phyloP scores from a whole-genome alignment of 78 protist genomes.

The Polysphondylium violaceum region DNA sequence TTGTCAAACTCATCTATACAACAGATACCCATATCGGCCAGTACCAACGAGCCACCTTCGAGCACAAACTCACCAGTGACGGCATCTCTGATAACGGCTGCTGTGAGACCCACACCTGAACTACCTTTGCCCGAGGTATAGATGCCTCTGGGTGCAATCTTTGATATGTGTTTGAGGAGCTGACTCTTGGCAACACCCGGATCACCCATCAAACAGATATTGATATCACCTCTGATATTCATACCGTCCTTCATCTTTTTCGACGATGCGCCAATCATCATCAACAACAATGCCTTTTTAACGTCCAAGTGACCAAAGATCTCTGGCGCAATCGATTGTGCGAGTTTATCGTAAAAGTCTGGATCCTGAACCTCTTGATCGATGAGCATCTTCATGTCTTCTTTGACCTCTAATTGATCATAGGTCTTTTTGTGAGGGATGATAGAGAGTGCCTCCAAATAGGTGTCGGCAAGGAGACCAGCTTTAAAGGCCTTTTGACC shows the following conservation, averaged over 20 bases:
- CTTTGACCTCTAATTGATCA: conserved; percentile 67
- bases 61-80: conserved; percentile 94
- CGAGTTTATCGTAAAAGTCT: conserved; percentile 75
- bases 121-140: conserved; percentile 98
- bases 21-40: conserved; percentile 99
- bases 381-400: neutral
- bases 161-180: conserved; percentile 91
- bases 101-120: conserved; percentile 99
- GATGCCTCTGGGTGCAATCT: conserved; percentile 89
- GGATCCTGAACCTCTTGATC: neutral
- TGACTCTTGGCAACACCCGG: conserved; percentile 99
- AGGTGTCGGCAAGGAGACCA: conserved; percentile 95
- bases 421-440: conserved; percentile 86
- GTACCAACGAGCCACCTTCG: conserved; percentile 97
- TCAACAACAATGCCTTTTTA: conserved; percentile 98
- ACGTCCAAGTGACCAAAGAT: conserved; percentile 98
- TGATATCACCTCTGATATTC: conserved; percentile 98
- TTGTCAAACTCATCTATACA: conserved; percentile 99
- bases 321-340: conserved; percentile 98
- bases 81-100: conserved; percentile 94
- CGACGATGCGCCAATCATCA: conserved; percentile 94
- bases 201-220: conserved; percentile 99
- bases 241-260: conserved; percentile 94
- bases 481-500: conserved; percentile 82
- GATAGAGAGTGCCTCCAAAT: conserved; percentile 87